Evolutionary conservation across 768 basidiomycete genomes (phyloP), one percentile per base, ranked within the genome.

Genomic region (Boletus rubropictus): DNA sequence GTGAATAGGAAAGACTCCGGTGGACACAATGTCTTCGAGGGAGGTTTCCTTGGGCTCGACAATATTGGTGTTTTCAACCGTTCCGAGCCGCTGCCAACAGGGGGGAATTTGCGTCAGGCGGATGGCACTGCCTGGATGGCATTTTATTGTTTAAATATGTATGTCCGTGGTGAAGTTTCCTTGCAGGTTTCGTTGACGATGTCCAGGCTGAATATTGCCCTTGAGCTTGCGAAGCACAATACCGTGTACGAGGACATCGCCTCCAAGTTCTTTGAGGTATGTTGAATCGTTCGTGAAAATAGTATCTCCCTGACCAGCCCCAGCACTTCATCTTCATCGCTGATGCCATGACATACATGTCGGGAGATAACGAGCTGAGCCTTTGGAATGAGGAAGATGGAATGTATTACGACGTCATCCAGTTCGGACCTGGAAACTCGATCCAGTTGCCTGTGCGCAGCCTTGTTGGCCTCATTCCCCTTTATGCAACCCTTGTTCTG

Each of bases 111-210:
- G 49, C 92, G 95, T 44, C 96, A 99, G 69, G 93, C 96, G 7
- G 96, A 99, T 63, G 95, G 95, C 8, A 99, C 96, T 6, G 91
- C 95, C 0, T 99, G 96, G 96, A 99, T 99, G 96, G 96, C 93
- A 27, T 99, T 98, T 72, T 99, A 95, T 68, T 92, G 86, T 56
- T 69, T 98, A 48, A 96, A 96, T 61, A 98, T 98, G 96, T 89
- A 50, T 56, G 80, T 57, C 24, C 29, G 41, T 8, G 3, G 28
- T 31, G 35, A 42, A 25, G 29, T 49, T 9, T 12, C 15, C 34
- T 17, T 35, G 21, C 14, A n/a, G 21, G 32, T 28, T 46, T 33
- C 42, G 31, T 17, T 52, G 51, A 47, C 41, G 27, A 42, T 32
- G 21, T 44, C 20, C 47, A 93, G 90, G 91, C 69, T 99, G 65